Percentiles rank a stretch among this genome's conserved stretches.
Conservation (phyloP, 768 basidiomycete species). For the Tulasnella sp. region DNA sequence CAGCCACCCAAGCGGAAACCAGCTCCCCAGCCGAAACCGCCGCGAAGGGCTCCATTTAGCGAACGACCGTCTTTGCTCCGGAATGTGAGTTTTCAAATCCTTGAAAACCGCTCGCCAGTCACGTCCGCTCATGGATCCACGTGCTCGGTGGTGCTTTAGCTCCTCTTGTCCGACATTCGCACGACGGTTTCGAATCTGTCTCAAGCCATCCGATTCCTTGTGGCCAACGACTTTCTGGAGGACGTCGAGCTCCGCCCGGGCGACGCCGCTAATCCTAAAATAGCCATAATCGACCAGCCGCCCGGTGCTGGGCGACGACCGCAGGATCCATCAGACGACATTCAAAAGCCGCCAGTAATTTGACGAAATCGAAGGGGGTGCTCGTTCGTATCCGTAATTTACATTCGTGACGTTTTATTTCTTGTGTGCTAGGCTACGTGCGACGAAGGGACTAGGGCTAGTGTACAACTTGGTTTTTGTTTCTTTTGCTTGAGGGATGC, state of each 20-base stretch:
- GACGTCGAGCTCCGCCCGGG: slow-evolving; percentile 75
- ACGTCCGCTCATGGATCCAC: neutral
- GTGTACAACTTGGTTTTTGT: neutral
- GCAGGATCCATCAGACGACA: neutral
- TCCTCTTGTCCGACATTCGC: slow-evolving; percentile 75
- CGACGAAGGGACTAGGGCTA: neutral
- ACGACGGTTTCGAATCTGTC: slow-evolving; percentile 85
- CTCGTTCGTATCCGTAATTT: neutral
- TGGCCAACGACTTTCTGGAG: slow-evolving; percentile 76
- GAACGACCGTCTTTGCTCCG: slow-evolving; percentile 61
- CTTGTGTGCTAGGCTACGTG: neutral
- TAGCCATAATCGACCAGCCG: slow-evolving; percentile 39
- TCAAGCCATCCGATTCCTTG: slow-evolving; percentile 82
- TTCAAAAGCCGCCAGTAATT: no score
- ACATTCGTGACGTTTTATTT: neutral
- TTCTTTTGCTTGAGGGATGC: neutral
- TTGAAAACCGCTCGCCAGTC: neutral
- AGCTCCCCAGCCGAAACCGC: slow-evolving; percentile 26
- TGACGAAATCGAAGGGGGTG: neutral
- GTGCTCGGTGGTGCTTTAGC: slow-evolving; percentile 31
- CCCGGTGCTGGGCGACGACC: neutral
- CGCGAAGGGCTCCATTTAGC: slow-evolving; percentile 47
- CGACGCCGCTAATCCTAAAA: slow-evolving; percentile 50
- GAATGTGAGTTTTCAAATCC: slow-evolving; percentile 42
- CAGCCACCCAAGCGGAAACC: slow-evolving; percentile 35